A percentile compares a stretch with the other conserved stretches of the same genome.
phyloP scores from a whole-genome alignment of 306 rosid species.

The Glycine tomentella region DNA sequence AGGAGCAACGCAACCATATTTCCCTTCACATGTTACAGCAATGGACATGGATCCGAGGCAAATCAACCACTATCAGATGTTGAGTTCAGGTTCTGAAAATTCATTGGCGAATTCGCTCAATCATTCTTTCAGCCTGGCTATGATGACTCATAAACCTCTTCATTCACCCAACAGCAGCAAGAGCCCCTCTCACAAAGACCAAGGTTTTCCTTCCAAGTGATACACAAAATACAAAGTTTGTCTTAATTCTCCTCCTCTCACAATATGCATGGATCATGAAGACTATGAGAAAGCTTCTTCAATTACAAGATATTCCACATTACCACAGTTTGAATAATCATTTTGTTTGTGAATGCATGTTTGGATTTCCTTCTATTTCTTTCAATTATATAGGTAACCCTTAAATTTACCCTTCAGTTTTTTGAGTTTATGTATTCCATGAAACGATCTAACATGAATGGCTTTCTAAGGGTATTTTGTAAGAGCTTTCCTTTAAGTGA shows the following conservation, averaged over 20 bases:
- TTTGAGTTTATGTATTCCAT: conserved; percentile 9
- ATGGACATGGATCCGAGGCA: conserved; percentile 64
- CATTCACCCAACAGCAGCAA: conserved; percentile 50
- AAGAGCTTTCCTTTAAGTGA: background rate
- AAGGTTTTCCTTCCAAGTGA: conserved; percentile 59
- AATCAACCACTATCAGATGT: conserved; percentile 66
- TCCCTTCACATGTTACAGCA: conserved; percentile 48
- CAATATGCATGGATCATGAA: conserved; percentile 43
- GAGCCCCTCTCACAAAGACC: conserved; percentile 53
- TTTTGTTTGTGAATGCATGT: conserved; percentile 41
- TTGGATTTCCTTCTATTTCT: conserved; percentile 42
- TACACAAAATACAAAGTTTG: conserved; percentile 37
- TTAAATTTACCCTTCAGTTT: conserved; percentile 36
- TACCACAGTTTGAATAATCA: conserved; percentile 39
- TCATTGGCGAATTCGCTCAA: conserved; percentile 41
- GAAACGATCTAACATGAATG: background rate
- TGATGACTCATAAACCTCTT: conserved; percentile 56
- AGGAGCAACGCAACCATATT: conserved; percentile 53
- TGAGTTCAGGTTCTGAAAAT: conserved; percentile 49
- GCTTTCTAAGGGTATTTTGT: background rate
- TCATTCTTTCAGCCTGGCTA: conserved; percentile 59
- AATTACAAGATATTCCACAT: conserved; percentile 2
- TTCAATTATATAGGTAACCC: conserved; percentile 25
- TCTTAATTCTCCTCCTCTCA: conserved; percentile 27
- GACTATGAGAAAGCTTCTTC: conserved; percentile 32